Percentiles rank a stretch among this genome's conserved stretches.
Evolutionary conservation across 768 basidiomycete genomes (phyloP).

Genomic region (Tephrocybe rancida): DNA sequence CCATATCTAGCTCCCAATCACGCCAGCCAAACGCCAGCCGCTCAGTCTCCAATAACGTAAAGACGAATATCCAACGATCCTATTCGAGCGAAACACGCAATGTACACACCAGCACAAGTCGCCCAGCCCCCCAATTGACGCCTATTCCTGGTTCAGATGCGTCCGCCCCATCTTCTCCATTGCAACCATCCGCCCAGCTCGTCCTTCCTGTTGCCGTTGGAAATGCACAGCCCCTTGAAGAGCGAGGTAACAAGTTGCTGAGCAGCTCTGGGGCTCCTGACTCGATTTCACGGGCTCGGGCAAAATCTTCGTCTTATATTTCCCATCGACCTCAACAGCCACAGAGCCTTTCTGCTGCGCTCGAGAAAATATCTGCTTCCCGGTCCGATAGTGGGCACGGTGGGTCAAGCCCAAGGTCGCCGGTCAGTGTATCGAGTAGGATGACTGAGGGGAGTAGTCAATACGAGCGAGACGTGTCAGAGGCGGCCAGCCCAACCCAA

Average conservation of each 20-base stretch:
- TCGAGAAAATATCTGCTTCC: constrained; percentile 59
- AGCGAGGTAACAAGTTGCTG: constrained; percentile 33
- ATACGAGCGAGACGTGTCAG: constrained; percentile 21
- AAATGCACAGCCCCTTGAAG: constrained; percentile 28
- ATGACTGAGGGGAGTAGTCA: constrained; percentile 18
- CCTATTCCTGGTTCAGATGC: constrained; percentile 74
- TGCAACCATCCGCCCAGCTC: constrained; percentile 40
- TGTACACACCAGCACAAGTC: constrained; percentile 24
- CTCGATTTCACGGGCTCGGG: constrained; percentile 45
- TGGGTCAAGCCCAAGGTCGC: constrained; percentile 25
- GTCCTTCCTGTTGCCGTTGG: constrained; percentile 28
- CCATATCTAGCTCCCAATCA: constrained; percentile 20
- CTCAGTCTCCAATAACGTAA: constrained; percentile 19
- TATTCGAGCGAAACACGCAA: constrained; percentile 30
- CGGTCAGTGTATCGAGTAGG: constrained; percentile 24
- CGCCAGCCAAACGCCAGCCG: constrained; percentile 34
- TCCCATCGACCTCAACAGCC: constrained; percentile 58
- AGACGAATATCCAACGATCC: constrained; percentile 28
- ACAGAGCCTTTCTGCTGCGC: constrained; percentile 73
- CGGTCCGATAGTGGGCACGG: constrained; percentile 42
- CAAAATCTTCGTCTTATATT: constrained; percentile 58
- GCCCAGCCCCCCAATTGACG: constrained; percentile 49
- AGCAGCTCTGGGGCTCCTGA: constrained; percentile 28
- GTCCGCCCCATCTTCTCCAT: constrained; percentile 58
- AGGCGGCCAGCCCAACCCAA: constrained; percentile 29